Evolutionary conservation across 1,284 basidiomycete species (phyloP).

Genomic region (Tranzscheliella williamsii): DNA sequence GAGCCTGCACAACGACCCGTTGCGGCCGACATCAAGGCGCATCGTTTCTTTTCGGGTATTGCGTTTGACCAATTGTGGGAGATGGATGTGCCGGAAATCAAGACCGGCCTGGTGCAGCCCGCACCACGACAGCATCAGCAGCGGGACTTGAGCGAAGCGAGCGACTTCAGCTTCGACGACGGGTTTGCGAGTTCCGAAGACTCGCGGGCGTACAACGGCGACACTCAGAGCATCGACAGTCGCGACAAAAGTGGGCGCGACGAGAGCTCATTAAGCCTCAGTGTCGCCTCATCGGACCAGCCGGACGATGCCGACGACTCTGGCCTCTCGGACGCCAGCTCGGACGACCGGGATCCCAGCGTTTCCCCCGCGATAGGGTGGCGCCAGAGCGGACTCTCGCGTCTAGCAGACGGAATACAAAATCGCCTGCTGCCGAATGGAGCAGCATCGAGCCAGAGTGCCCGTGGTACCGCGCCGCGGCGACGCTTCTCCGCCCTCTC

Average conservation of each 20-base stretch:
- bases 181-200: constrained; percentile 29
- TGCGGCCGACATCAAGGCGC: constrained; percentile 30
- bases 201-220: constrained; percentile 22
- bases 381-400: too few species aligned
- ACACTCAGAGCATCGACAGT: constrained; percentile 28
- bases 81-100: constrained; percentile 15
- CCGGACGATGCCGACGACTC: constrained; percentile 25
- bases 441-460: too few species aligned
- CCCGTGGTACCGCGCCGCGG: too few species aligned
- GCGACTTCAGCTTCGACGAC: constrained; percentile 39
- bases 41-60: constrained; percentile 41
- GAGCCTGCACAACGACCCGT: constrained; percentile 30
- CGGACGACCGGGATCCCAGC: too few species aligned
- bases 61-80: constrained; percentile 47
- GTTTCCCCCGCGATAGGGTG: too few species aligned
- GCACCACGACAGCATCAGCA: constrained; percentile 1
- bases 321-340: constrained; percentile 16
- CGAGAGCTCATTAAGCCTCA: constrained; percentile 12
- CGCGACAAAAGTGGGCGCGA: background rate
- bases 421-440: too few species aligned
- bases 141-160: constrained; percentile 5
- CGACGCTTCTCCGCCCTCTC: background rate
- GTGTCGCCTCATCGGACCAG: background rate
- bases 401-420: too few species aligned
- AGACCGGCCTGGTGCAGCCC: constrained; percentile 34